Conservation (phyloP, 1,139 yeast species). For the Pichia terricola region DNA sequence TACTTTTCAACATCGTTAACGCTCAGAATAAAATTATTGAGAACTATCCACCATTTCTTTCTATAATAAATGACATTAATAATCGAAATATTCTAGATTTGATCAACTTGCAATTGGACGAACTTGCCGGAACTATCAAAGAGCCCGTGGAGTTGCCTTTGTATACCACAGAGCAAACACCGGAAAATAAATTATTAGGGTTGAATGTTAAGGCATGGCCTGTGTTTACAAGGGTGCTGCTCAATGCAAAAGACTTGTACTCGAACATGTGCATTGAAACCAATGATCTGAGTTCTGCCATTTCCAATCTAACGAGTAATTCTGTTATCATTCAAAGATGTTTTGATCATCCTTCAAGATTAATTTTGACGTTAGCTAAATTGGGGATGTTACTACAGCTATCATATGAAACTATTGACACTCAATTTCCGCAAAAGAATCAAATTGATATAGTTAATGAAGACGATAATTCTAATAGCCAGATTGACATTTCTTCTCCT, state of each 20-base stretch:
- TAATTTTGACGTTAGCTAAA: constrained; percentile 14
- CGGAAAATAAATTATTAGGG: constrained; percentile 16
- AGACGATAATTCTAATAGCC: constrained; percentile 6
- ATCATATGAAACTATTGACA: constrained; percentile 11
- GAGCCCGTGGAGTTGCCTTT: constrained; percentile 16
- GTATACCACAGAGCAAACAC: constrained; percentile 14
- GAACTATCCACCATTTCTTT: constrained; percentile 19
- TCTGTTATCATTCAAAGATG: constrained; percentile 14
- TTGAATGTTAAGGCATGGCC: constrained; percentile 22
- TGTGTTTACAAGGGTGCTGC: constrained; percentile 16
- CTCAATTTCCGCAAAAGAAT: constrained; percentile 9
- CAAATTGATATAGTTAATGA: constrained; percentile 9
- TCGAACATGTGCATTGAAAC: constrained; percentile 19
- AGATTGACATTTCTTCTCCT: constrained; percentile 7
- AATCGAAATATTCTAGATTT: constrained; percentile 18
- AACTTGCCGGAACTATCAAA: constrained; percentile 8
- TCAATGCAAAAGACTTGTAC: constrained; percentile 20
- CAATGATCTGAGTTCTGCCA: constrained; percentile 18
- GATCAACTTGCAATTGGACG: constrained; percentile 13
- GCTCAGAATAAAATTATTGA: constrained; percentile 19
- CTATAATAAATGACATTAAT: constrained; percentile 17
- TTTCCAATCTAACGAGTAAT: constrained; percentile 27
- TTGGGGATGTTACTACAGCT: constrained; percentile 14
- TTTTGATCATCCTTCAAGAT: constrained; percentile 15
- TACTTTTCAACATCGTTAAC: constrained; percentile 16